Conservation (phyloP, 2,329 filamentous ascomycete species). For the Arthroderma sp. region DNA sequence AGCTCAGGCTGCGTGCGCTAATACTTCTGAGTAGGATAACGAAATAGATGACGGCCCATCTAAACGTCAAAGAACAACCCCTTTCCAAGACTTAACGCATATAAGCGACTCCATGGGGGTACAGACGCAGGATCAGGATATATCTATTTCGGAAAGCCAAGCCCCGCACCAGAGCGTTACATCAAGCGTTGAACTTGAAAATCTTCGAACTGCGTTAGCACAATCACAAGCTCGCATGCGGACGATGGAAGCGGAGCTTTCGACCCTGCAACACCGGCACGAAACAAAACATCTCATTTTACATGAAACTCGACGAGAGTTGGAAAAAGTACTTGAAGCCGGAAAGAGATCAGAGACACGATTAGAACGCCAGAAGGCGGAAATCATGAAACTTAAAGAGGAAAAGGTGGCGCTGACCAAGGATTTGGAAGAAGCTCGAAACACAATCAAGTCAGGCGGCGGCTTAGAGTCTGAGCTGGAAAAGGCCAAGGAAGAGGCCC, state of each 20-base stretch:
- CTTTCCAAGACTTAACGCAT: constrained; percentile 24
- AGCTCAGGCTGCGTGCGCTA: neutral
- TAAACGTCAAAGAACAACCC: constrained; percentile 28
- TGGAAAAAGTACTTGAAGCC: constrained; percentile 19
- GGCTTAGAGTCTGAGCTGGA: constrained; percentile 31
- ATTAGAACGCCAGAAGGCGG: constrained; percentile 21
- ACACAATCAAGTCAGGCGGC: constrained; percentile 26
- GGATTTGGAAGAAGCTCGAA: constrained; percentile 28
- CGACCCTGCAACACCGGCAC: constrained; percentile 31
- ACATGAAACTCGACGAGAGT: constrained; percentile 25
- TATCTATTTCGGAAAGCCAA: constrained; percentile 9
- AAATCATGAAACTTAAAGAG: constrained; percentile 28
- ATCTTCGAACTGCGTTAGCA: constrained; percentile 18
- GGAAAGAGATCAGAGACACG: constrained; percentile 19
- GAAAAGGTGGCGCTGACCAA: constrained; percentile 24
- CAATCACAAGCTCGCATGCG: constrained; percentile 17
- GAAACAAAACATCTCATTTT: constrained; percentile 27
- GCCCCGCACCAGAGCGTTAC: constrained; percentile 15
- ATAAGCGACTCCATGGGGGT: constrained; percentile 22
- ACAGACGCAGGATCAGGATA: constrained; percentile 15
- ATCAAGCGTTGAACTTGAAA: constrained; percentile 19
- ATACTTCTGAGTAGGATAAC: constrained; percentile 16
- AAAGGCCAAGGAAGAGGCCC: constrained; percentile 26
- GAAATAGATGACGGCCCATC: constrained; percentile 17
- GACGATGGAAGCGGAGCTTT: constrained; percentile 22